Percentiles rank a stretch among this genome's conserved stretches.
Evolutionary conservation across 495 filamentous ascomycete species (phyloP).

Genomic region (Podospora sp.): DNA sequence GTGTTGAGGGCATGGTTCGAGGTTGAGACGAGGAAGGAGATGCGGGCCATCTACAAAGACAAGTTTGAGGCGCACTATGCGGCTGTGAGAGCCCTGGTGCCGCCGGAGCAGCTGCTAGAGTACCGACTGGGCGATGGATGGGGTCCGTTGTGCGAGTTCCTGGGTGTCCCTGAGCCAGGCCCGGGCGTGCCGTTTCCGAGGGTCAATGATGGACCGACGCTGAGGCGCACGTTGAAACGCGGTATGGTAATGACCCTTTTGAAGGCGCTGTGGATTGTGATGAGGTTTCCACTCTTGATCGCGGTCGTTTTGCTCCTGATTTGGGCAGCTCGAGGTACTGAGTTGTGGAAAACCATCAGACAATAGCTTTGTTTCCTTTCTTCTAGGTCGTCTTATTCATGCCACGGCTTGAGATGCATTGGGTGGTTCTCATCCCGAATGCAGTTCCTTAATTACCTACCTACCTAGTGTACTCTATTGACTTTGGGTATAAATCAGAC

Average conservation of each 20-base stretch:
- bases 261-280: slow-evolving; percentile 9
- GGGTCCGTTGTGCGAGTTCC: slow-evolving; percentile 18
- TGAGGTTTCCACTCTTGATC: slow-evolving; percentile 7
- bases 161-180: slow-evolving; percentile 6
- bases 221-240: slow-evolving; percentile 14
- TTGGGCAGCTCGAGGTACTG: neutral
- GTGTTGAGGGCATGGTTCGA: slow-evolving; percentile 14
- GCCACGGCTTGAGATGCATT: too few species aligned
- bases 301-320: slow-evolving; percentile 7
- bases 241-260: neutral
- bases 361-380: too few species aligned
- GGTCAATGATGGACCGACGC: slow-evolving; percentile 13
- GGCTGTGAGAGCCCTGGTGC: slow-evolving; percentile 14
- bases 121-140: slow-evolving; percentile 13
- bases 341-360: too few species aligned
- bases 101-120: slow-evolving; percentile 12
- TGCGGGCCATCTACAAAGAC: slow-evolving; percentile 8
- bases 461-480: too few species aligned
- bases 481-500: too few species aligned
- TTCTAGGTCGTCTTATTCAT: too few species aligned
- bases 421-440: too few species aligned
- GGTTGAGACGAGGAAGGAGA: slow-evolving; percentile 5
- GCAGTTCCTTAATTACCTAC: too few species aligned
- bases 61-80: slow-evolving; percentile 15
- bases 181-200: slow-evolving; percentile 13